Evolutionary conservation across 352 stramenopile species (phyloP).

Genomic region (Phytophthora boehmeriae): DNA sequence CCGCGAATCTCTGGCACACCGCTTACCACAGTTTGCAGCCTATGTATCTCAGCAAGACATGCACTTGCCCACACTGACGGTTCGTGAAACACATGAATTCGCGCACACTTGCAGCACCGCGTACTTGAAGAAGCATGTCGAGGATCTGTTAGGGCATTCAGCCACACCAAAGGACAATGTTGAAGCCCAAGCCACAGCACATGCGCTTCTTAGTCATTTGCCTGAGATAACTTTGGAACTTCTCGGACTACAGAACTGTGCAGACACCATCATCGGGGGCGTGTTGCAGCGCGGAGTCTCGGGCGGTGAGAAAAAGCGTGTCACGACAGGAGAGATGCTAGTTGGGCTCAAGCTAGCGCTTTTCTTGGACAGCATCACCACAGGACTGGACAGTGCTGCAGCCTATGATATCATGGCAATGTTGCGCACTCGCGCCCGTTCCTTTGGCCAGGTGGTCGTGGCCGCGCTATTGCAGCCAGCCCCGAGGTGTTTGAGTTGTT

Average conservation of each 20-base stretch:
- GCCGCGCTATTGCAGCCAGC: slow-evolving; percentile 88
- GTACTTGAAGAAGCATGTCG: slow-evolving; percentile 39
- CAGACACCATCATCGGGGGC: slow-evolving; percentile 56
- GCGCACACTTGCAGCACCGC: slow-evolving; percentile 80
- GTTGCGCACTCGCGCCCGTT: slow-evolving; percentile 36
- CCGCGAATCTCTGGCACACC: slow-evolving; percentile 18
- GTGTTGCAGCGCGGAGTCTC: slow-evolving; percentile 63
- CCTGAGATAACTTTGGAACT: slow-evolving; percentile 40
- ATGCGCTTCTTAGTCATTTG: slow-evolving; percentile 29
- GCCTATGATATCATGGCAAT: slow-evolving; percentile 59
- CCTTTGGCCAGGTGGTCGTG: slow-evolving; percentile 51
- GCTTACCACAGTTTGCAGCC: slow-evolving; percentile 44
- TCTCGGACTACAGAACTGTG: slow-evolving; percentile 49
- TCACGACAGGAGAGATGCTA: slow-evolving; percentile 89
- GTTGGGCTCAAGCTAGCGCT: slow-evolving; percentile 74
- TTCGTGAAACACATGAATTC: slow-evolving; percentile 90
- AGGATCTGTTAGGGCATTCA: slow-evolving; percentile 41
- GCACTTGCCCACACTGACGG: slow-evolving; percentile 50
- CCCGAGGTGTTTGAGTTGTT: slow-evolving; percentile 62
- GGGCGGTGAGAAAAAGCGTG: slow-evolving; percentile 90
- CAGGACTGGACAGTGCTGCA: slow-evolving; percentile 57
- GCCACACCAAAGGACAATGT: slow-evolving; percentile 20
- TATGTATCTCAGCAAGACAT: slow-evolving; percentile 66
- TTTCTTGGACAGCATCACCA: slow-evolving; percentile 80
- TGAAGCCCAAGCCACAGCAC: slow-evolving; percentile 29